Evolutionary conservation across 2,329 filamentous ascomycete genomes (phyloP).

Genomic region (Alternaria novae-zelandiae): DNA sequence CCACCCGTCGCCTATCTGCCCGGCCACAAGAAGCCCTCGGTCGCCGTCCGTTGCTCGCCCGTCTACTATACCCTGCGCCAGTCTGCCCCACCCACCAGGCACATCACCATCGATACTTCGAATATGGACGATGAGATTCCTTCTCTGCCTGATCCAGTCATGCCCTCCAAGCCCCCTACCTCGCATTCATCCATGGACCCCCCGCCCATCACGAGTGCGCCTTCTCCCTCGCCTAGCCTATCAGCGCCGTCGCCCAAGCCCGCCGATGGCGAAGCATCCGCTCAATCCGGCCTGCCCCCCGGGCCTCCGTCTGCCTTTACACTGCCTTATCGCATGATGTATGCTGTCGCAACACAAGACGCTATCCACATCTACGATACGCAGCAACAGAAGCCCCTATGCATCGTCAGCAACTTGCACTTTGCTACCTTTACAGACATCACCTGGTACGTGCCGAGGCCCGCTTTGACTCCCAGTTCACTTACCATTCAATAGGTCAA

Average conservation of each 20-base stretch:
- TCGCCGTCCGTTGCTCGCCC: slow-evolving; percentile 93
- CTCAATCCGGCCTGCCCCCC: slow-evolving; percentile 60
- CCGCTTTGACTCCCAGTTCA: background rate
- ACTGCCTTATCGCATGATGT: slow-evolving; percentile 90
- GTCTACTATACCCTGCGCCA: slow-evolving; percentile 83
- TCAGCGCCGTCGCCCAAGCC: slow-evolving; percentile 61
- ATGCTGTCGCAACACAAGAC: slow-evolving; percentile 96
- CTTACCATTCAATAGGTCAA: slow-evolving; percentile 63
- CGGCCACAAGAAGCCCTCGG: slow-evolving; percentile 96
- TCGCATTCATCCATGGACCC: slow-evolving; percentile 80
- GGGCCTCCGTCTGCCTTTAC: slow-evolving; percentile 72
- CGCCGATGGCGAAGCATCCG: slow-evolving; percentile 57
- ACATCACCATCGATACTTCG: slow-evolving; percentile 94
- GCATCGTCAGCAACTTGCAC: slow-evolving; percentile 94
- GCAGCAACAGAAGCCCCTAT: slow-evolving; percentile 91
- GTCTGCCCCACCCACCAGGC: slow-evolving; percentile 70
- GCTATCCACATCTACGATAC: slow-evolving; percentile 95
- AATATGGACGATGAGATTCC: slow-evolving; percentile 84
- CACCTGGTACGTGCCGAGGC: slow-evolving; percentile 70
- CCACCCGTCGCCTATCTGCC: slow-evolving; percentile 93
- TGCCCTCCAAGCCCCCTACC: slow-evolving; percentile 62
- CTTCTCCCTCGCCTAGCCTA: slow-evolving; percentile 57
- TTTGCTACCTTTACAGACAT: slow-evolving; percentile 97
- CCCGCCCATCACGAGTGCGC: slow-evolving; percentile 68
- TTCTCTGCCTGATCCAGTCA: slow-evolving; percentile 80